Percentiles rank a stretch among this genome's conserved stretches.
These are phyloP conservation scores for Trapa incisa DNA, from an alignment of 345 rosid genomes.

Conservation along the genomic window DNA sequence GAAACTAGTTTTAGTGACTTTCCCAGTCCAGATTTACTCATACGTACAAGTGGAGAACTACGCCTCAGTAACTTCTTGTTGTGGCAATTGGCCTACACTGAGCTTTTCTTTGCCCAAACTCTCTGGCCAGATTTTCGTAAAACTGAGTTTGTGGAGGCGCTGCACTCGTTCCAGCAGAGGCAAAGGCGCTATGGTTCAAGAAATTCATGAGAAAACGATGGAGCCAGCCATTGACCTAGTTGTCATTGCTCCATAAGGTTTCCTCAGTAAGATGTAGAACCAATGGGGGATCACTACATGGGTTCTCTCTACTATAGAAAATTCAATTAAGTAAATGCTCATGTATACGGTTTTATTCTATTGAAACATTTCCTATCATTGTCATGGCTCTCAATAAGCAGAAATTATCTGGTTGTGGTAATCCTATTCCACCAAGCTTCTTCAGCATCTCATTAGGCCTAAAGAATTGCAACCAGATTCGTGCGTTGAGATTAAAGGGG, in stretches of 20 bases:
- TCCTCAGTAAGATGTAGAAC: background rate
- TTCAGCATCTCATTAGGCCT: background rate
- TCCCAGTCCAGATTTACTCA: constrained; percentile 59
- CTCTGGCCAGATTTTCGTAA: constrained; percentile 82
- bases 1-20: constrained; percentile 50
- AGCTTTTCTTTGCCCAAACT: constrained; percentile 46
- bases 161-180: constrained; percentile 54
- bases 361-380: background rate
- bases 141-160: constrained; percentile 41
- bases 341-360: background rate
- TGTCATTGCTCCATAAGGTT: background rate
- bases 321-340: background rate
- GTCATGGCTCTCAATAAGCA: background rate
- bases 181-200: constrained; percentile 60
- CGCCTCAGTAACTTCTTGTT: constrained; percentile 74
- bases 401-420: background rate
- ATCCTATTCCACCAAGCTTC: background rate
- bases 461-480: background rate
- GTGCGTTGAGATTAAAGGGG: background rate
- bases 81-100: constrained; percentile 80
- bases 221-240: background rate
- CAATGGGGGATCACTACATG: background rate
- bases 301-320: background rate
- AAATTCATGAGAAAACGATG: constrained; percentile 10
- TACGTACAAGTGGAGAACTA: constrained; percentile 69